Conservation (phyloP, 2,329 filamentous ascomycete species). For the Simplicillium sp. region DNA sequence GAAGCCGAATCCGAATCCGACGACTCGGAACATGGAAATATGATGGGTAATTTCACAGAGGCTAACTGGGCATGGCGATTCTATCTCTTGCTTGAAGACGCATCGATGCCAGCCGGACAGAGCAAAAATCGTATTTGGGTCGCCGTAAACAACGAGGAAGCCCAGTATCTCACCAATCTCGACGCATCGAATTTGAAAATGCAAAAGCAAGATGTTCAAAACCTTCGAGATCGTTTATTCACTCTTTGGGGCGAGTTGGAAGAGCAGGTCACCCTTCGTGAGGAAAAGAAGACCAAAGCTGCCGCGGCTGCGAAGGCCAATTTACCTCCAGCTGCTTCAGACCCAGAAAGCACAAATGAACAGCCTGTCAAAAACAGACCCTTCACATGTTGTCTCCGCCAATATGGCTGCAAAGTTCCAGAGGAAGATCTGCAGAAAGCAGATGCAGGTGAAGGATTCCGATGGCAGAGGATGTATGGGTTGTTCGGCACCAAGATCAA, state of each 20-base stretch:
- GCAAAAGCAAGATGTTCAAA: conserved; percentile 35
- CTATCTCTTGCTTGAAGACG: conserved; percentile 68
- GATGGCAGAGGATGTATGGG: conserved; percentile 55
- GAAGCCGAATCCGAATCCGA: conserved; percentile 13
- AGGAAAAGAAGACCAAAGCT: conserved; percentile 32
- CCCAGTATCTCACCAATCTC: conserved; percentile 36
- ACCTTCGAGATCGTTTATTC: conserved; percentile 62
- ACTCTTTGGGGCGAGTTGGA: conserved; percentile 80
- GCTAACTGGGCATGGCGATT: conserved; percentile 76
- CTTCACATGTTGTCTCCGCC: conserved; percentile 61
- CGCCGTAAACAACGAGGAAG: conserved; percentile 51
- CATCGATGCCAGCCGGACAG: conserved; percentile 20
- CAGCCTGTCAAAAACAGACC: conserved; percentile 41
- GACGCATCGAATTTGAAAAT: conserved; percentile 46
- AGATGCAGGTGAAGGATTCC: conserved; percentile 31
- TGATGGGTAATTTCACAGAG: conserved; percentile 12
- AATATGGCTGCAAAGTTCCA: conserved; percentile 52
- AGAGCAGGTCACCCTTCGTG: conserved; percentile 32
- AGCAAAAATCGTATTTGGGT: conserved; percentile 50
- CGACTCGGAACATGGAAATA: conserved; percentile 15
- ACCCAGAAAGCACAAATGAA: conserved; percentile 25
- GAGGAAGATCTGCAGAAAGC: conserved; percentile 30
- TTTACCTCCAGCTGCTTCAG: conserved; percentile 16
- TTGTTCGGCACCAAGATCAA: conserved; percentile 39
- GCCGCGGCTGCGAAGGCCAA: conserved; percentile 15